Evolutionary conservation across 73 alveolate species (phyloP).

Genomic region (Tetrahymena borealis): DNA sequence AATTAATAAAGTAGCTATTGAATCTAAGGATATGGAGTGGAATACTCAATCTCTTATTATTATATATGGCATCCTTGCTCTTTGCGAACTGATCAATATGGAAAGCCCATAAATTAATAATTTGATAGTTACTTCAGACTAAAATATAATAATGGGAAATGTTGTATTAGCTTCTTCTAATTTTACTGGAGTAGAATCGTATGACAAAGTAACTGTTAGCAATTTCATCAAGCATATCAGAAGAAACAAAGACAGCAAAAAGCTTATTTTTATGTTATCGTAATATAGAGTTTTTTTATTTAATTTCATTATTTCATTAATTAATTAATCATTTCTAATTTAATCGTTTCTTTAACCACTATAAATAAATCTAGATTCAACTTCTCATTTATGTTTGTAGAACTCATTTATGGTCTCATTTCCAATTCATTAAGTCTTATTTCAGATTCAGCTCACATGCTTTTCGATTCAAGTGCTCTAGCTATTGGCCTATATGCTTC

Average conservation of each 20-base stretch:
- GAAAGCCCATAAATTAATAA: not conserved
- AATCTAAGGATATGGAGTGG: not conserved
- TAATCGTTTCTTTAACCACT: too few relatives aligned
- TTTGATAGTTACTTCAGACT: not conserved
- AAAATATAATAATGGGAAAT: not conserved
- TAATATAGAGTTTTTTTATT: not conserved
- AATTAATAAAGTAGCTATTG: not conserved
- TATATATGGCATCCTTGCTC: not conserved
- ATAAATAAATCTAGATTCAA: constrained; percentile 18
- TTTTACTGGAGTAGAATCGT: not conserved
- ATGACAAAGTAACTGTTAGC: not conserved
- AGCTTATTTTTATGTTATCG: not conserved
- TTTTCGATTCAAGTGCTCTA: constrained; percentile 92
- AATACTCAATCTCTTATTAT: not conserved
- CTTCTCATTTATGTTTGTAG: constrained; percentile 95
- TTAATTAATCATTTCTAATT: too few relatives aligned
- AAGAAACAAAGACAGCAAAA: not conserved
- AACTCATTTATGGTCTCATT: constrained; percentile 84
- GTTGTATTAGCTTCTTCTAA: not conserved
- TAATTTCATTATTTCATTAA: not conserved
- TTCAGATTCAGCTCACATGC: constrained; percentile 94
- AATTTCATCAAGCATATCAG: not conserved
- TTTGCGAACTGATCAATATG: not conserved
- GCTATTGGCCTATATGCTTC: constrained; percentile 90
- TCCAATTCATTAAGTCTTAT: constrained; percentile 89